Base-by-base conservation (phyloP, 106 monocot genomes). In the Allium cepa region DNA sequence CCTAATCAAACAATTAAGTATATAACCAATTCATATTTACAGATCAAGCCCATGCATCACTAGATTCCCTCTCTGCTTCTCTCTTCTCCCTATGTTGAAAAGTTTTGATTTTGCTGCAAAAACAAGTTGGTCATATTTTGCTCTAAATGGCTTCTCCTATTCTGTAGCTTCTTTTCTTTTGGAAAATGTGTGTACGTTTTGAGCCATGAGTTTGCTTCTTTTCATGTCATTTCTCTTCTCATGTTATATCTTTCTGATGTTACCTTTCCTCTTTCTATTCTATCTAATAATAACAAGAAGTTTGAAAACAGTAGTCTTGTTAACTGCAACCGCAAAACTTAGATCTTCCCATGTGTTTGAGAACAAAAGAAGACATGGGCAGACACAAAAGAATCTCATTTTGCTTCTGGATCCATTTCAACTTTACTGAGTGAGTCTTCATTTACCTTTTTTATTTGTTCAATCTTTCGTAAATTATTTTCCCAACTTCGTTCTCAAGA, bases 21-120 rank as follows among this genome's bases (percentile, higher is more conserved):
- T 11, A 49, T 45, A 63, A 53, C 80, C 64, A 78, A 63, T 59
- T 26, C 81, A 81, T 74, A 2, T 36, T 78, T 68, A 72, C 85
- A 78, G 85, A 81, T 78, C 77, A 85, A 73, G 64, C 71, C 75
- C 75, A 55, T 69, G 63, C 63, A 64, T 69, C 36, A 36, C 36
- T 62, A 75, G 73, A 73, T 79, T 82, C 72, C 65, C 62, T 68
- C 22, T 77, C 48, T 11, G 46, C 49, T 14, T 59, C 59, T 59
- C 59, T 59, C 62, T 62, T 36, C 27, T 22, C 18, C 62, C 10
- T n/a, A 4, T 26, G 11, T 17, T 17, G 9, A 11, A 49, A 17
- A 8, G 8, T 49, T 53, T 67, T 51, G 67, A 52, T 53, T 67
- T 67, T 67, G 52, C 17, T 67, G 36, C 36, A 36, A 36, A 36